These are phyloP conservation scores for Auriscalpium orientale DNA, from an alignment of 768 basidiomycete genomes.

Conservation along the genomic window DNA sequence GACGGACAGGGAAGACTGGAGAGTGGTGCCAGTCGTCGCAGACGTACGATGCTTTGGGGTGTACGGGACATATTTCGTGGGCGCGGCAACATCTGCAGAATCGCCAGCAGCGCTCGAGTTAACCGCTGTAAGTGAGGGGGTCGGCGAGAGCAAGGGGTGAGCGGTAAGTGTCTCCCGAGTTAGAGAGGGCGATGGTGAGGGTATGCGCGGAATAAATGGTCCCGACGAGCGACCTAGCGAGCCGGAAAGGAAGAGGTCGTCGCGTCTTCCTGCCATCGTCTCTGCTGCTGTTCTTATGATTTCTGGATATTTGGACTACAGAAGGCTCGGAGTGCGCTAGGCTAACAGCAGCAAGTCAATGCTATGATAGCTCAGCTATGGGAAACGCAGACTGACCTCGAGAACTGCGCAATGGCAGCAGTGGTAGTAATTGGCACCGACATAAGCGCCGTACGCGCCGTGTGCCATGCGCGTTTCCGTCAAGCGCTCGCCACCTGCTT, in stretches of 20 bases:
- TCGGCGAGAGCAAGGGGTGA: constrained; percentile 58
- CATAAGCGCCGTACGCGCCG: background rate
- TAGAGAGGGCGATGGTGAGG: constrained; percentile 22
- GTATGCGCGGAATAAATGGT: constrained; percentile 30
- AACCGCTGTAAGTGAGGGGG: constrained; percentile 22
- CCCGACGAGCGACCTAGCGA: constrained; percentile 50
- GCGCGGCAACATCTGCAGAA: constrained; percentile 12
- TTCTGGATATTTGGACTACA: constrained; percentile 17
- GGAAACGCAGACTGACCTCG: background rate
- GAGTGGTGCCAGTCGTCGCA: constrained; percentile 38
- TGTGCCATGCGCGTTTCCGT: no score
- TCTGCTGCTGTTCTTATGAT: no score
- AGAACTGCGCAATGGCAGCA: background rate
- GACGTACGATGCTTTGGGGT: constrained; percentile 60
- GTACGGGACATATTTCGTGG: constrained; percentile 64
- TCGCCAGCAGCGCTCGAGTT: constrained; percentile 1
- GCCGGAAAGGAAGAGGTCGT: constrained; percentile 38
- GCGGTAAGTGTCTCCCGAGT: constrained; percentile 47
- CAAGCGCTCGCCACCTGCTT: no score
- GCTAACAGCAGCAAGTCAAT: background rate
- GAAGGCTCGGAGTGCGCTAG: background rate
- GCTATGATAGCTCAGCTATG: background rate
- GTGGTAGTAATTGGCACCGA: background rate
- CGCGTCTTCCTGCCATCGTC: constrained; percentile 30
- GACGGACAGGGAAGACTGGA: constrained; percentile 29